Evolutionary conservation across 768 basidiomycete genomes (phyloP), one percentile per base, ranked within the genome.

Genomic region (Boletus speciosus): DNA sequence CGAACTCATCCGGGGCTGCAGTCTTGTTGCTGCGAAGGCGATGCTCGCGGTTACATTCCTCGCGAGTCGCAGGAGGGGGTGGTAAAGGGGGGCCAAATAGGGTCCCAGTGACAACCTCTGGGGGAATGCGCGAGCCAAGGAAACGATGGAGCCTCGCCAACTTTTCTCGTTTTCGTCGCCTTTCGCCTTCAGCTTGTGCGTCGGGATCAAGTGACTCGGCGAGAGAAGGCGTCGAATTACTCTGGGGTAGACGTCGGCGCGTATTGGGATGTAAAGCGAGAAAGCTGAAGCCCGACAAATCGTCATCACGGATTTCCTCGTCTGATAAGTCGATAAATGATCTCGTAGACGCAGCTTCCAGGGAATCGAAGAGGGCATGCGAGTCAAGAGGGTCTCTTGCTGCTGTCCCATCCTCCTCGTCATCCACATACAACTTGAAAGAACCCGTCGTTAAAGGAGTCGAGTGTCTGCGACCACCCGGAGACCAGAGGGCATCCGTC

Each of bases 61-160:
- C 66, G 34, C 59, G 49, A 27, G 54, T 49, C 21, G 65, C 65
- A 21, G 64, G 60, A 32, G 73, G 66, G 1, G 74, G 73, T 9
- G 74, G 73, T 9, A 71, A 61, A n/a, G 73, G 58, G 16, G 65
- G 58, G 16, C 66, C 65, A 14, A 57, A 56, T 45, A 65, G 73
- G 58, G 73, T 60, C 44, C 81, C 85, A 37, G 85, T 76, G 12
- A 88, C 84, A 35, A 90, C 80, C 58, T 82, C 80, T 14, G 79
- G 67, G 8, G 90, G 90, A 27, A 93, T 86, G 32, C 82, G 81
- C 19, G 88, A 90, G n/a, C 90, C 91, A 34, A 93, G 78, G 71
- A 87, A 92, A 43, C 91, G 87, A 70, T 93, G 89, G 5, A 93
- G 78, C 67, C 84, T 92, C 4, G 86, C 87, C 43, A 93, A 74